A percentile compares a stretch with the other conserved stretches of the same genome.
phyloP scores from a whole-genome alignment of 495 filamentous ascomycete species.

The Aspergillus nanangensis region DNA sequence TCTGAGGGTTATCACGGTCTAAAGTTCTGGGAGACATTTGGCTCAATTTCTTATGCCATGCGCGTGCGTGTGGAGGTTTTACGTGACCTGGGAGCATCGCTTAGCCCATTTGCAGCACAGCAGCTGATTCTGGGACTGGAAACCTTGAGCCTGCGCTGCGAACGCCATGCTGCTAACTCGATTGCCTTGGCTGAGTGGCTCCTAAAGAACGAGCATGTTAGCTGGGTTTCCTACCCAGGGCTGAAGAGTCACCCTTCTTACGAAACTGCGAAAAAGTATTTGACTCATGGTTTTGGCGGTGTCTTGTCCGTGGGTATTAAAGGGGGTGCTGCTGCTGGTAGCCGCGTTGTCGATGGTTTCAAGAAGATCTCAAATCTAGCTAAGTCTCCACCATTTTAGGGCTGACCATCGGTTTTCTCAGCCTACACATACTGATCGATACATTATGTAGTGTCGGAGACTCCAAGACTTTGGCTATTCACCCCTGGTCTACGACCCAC shows the following conservation, averaged over 20 bases:
- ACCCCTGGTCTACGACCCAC: conserved; percentile 97
- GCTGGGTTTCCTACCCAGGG: conserved; percentile 94
- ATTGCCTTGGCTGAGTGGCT: conserved; percentile 80
- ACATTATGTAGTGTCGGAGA: conserved; percentile 66
- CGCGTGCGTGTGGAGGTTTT: conserved; percentile 81
- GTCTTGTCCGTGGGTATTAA: conserved; percentile 92
- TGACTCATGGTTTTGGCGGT: conserved; percentile 83
- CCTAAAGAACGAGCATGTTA: conserved; percentile 74
- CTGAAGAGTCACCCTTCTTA: conserved; percentile 79
- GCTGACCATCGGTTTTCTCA: too few species aligned
- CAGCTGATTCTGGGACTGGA: conserved; percentile 88
- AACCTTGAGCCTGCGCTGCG: conserved; percentile 80
- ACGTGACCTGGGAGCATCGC: conserved; percentile 74
- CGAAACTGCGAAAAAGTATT: conserved; percentile 81
- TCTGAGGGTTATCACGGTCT: conserved; percentile 94
- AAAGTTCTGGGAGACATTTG: conserved; percentile 97
- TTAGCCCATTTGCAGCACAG: conserved; percentile 96
- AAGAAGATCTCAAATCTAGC: conserved; percentile 92
- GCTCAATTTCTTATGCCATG: conserved; percentile 77
- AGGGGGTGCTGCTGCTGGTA: conserved; percentile 76
- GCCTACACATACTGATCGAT: too few species aligned
- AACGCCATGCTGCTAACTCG: conserved; percentile 85
- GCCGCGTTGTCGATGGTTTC: conserved; percentile 87
- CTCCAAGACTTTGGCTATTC: conserved; percentile 87
- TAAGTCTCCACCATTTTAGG: conserved; percentile 48